Percentiles rank a stretch among this genome's conserved stretches.
These are phyloP conservation scores for Toxoplasma gondii DNA, from an alignment of 169 alveolate genomes.

Conservation along the genomic window DNA sequence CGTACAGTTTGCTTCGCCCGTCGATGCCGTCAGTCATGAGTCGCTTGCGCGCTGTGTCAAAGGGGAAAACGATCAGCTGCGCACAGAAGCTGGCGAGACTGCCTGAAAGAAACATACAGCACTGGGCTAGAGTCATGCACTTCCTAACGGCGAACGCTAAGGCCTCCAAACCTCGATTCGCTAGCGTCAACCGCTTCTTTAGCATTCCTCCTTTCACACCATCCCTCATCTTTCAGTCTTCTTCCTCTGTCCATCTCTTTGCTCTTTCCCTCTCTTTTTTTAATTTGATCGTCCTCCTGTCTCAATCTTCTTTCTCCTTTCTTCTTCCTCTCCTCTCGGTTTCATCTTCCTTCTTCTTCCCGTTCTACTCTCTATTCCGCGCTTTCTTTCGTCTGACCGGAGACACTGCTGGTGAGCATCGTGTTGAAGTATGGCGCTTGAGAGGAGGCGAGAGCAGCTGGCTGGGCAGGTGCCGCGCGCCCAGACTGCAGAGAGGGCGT, in stretches of 20 bases:
- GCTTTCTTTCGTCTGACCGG: not conserved
- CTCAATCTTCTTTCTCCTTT: not conserved
- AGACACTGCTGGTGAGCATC: not conserved
- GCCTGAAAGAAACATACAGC: slow-evolving; percentile 64
- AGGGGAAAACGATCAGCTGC: slow-evolving; percentile 76
- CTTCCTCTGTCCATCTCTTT: too few relatives aligned
- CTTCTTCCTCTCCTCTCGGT: not conserved
- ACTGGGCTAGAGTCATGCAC: not conserved
- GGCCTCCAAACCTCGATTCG: not conserved
- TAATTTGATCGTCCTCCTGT: too few relatives aligned
- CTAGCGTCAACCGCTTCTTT: not conserved
- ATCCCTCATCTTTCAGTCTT: too few relatives aligned
- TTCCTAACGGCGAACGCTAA: not conserved
- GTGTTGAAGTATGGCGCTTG: not conserved
- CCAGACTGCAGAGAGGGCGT: not conserved
- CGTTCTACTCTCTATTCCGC: not conserved
- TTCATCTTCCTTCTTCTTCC: not conserved
- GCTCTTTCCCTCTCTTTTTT: too few relatives aligned
- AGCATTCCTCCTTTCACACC: too few relatives aligned
- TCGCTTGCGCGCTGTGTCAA: slow-evolving; percentile 88
- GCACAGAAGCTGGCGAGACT: slow-evolving; percentile 73
- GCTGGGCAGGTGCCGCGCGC: not conserved
- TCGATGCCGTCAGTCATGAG: slow-evolving; percentile 89
- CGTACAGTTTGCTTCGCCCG: slow-evolving; percentile 79
- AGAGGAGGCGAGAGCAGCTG: not conserved